Evolutionary conservation across 2,329 filamentous ascomycete species (phyloP), one percentile per base, ranked within the genome.

Genomic region (Claviceps digitariae): DNA sequence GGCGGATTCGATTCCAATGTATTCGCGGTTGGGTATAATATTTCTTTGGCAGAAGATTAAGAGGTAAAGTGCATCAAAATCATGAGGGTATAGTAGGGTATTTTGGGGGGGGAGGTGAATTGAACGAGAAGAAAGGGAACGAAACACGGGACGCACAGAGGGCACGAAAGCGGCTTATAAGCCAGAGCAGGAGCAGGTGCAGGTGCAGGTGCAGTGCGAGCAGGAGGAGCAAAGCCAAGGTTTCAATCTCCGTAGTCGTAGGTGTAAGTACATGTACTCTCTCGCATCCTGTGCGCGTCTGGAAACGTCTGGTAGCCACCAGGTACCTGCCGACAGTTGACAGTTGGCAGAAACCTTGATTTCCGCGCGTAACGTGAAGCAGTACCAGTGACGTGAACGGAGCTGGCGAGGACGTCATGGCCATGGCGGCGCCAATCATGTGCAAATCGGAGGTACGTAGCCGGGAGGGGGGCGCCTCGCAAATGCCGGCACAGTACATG

Each of bases 331-430:
- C 27, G 38, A 12, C 21, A 23, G 15, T 2, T 23, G 49, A 55
- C 48, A 40, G 25, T 34, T 46, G 49, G 47, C 50, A 52, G n/a
- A 50, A 59, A 58, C 52, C 57, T 58, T 59, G 59, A 55, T 59
- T 55, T 27, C 3, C 34, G 57, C 51, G 52, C 59, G 56, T 52
- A 61, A 47, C 25, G 36, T 20, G 36, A 44, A 25, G 17, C 17
- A 34, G 31, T 34, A 13, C 31, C 31, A 34, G 31, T 34, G 31
- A 34, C 31, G 31, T 34, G 31, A 34, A 34, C 31, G 31, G 60
- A 61, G 57, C 60, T 58, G 58, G 58, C 61, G 58, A 62, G 58
- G 63, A 66, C 66, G 66, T 68, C 66, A 68, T 68, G 57, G 49
- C 27, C 55, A 20, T 52, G 40, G 36, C 52, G 31, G 40, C 53